A percentile compares a stretch with the other conserved stretches of the same genome.
These are phyloP conservation scores for Magnaporthales sp. DNA, from an alignment of 2,329 filamentous ascomycete species.

Conservation along the genomic window DNA sequence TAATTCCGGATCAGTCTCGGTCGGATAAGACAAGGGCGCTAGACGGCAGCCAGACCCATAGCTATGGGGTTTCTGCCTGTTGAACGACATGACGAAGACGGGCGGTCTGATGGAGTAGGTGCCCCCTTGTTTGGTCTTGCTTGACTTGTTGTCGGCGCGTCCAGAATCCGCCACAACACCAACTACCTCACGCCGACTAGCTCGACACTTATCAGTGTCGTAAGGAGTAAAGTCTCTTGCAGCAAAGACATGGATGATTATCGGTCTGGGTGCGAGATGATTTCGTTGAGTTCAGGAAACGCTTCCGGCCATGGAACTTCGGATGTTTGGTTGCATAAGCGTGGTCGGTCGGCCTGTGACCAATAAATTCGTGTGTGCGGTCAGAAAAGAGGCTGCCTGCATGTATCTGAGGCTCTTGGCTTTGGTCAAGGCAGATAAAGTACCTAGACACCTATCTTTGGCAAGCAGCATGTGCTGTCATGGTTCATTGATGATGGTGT, in stretches of 20 bases:
- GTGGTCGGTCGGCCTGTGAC: neutral
- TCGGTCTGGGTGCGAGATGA: neutral
- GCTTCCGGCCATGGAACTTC: neutral
- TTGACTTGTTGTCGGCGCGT: neutral
- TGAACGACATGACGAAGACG: neutral
- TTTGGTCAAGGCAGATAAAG: neutral
- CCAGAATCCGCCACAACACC: neutral
- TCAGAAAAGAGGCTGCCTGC: neutral
- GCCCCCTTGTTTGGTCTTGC: neutral
- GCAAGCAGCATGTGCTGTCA: neutral
- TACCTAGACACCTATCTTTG: neutral
- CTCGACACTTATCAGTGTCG: neutral
- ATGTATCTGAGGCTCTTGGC: neutral
- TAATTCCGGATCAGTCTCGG: conserved; percentile 23
- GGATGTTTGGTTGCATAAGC: neutral
- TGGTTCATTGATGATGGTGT: neutral
- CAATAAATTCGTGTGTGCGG: neutral
- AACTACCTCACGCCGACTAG: neutral
- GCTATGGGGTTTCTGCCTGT: conserved; percentile 34
- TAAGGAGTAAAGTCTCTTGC: neutral
- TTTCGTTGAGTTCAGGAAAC: neutral
- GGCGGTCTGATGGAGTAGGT: neutral
- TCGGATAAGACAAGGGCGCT: conserved; percentile 32
- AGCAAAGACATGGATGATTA: neutral
- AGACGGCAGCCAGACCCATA: conserved; percentile 52